Evolutionary conservation across 768 basidiomycete species (phyloP).

Genomic region (Galerina sulciceps): DNA sequence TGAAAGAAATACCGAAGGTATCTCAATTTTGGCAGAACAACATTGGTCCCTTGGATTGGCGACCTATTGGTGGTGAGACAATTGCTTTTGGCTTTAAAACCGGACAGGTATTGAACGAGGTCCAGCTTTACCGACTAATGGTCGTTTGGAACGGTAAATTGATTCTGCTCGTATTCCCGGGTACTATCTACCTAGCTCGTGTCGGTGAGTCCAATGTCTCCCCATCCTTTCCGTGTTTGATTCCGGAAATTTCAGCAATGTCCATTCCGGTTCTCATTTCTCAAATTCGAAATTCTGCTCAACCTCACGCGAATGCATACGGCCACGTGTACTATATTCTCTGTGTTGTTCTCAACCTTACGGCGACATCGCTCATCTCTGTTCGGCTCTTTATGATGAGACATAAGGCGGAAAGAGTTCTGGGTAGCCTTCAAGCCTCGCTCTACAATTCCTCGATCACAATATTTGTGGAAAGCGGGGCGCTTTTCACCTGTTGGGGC

Average conservation of each 20-base stretch:
- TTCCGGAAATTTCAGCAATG: conserved; percentile 24
- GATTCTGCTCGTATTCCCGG: conserved; percentile 31
- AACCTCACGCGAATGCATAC: conserved; percentile 14
- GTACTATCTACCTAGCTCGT: conserved; percentile 34
- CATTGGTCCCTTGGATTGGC: conserved; percentile 37
- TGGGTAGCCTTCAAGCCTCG: conserved; percentile 38
- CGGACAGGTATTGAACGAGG: background rate
- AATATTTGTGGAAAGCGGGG: conserved; percentile 43
- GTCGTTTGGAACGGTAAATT: conserved; percentile 37
- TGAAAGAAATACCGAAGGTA: background rate
- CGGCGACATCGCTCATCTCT: conserved; percentile 31
- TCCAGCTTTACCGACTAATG: conserved; percentile 37
- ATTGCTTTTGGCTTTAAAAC: background rate
- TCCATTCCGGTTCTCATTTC: conserved; percentile 38
- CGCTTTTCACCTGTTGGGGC: conserved; percentile 40
- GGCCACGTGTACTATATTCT: conserved; percentile 31
- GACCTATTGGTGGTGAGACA: conserved; percentile 39
- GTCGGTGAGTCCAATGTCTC: conserved; percentile 27
- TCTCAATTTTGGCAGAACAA: conserved; percentile 21
- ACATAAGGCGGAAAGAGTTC: conserved; percentile 33
- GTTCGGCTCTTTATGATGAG: conserved; percentile 37
- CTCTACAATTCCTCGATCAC: conserved; percentile 41
- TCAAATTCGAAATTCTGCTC: conserved; percentile 16
- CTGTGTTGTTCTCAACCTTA: conserved; percentile 34
- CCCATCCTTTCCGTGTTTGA: background rate